phyloP scores from a whole-genome alignment of 176 grass and related monocot species.

The Echinochloa phyllopogon region DNA sequence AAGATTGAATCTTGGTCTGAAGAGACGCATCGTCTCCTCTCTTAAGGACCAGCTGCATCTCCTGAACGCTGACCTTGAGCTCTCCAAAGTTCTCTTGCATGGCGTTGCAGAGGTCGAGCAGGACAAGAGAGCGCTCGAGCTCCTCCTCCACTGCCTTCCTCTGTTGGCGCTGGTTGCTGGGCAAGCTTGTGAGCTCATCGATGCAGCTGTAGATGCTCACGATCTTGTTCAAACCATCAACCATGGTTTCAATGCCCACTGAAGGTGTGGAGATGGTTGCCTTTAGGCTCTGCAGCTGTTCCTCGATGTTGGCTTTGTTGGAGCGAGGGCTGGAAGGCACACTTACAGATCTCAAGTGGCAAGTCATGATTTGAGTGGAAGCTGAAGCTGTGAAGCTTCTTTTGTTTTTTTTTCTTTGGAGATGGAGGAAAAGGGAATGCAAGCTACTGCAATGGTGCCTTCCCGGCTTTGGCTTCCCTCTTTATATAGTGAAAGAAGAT shows the following conservation, averaged over 20 bases:
- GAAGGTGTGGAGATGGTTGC: slow-evolving; percentile 2
- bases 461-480: not conserved
- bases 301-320: not conserved
- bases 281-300: slow-evolving; percentile 38
- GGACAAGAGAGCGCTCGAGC: slow-evolving; percentile 42
- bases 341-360: slow-evolving; percentile 26
- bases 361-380: not conserved
- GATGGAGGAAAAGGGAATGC: not conserved
- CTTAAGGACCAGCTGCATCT: slow-evolving; percentile 37
- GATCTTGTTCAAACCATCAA: slow-evolving; percentile 29
- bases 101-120: slow-evolving; percentile 51
- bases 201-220: slow-evolving; percentile 22
- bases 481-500: not conserved
- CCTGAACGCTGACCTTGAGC: slow-evolving; percentile 41
- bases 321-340: slow-evolving; percentile 30
- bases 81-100: slow-evolving; percentile 42
- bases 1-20: slow-evolving; percentile 21
- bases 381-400: not conserved
- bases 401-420: not conserved
- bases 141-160: slow-evolving; percentile 58
- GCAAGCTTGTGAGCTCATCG: slow-evolving; percentile 37
- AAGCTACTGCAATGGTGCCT: not conserved
- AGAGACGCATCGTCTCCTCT: slow-evolving; percentile 30
- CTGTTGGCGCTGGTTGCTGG: slow-evolving; percentile 43
- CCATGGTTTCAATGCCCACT: not conserved